Percentiles rank a stretch among this genome's conserved stretches.
phyloP scores from a whole-genome alignment of 2,329 filamentous ascomycete species.

The Penicillium decumbens region DNA sequence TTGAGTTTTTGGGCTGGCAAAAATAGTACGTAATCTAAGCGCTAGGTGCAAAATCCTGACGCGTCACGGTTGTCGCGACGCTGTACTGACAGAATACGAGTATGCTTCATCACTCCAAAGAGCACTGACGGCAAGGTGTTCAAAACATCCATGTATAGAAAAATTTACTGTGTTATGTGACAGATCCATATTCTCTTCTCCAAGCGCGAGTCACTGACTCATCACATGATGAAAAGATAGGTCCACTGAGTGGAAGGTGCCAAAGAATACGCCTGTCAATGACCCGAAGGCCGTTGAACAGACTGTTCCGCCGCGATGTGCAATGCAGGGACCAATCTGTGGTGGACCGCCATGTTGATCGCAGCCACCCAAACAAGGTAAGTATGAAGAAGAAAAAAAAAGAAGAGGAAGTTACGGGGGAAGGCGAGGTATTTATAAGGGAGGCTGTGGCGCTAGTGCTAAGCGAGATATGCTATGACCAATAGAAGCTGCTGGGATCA shows the following conservation, averaged over 20 bases:
- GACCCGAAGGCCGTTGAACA: constrained; percentile 46
- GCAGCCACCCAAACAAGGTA: constrained; percentile 49
- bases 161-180: too few relatives aligned
- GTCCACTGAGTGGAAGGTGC: constrained; percentile 29
- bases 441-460: constrained; percentile 20
- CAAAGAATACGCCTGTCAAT: constrained; percentile 42
- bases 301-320: constrained; percentile 52
- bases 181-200: constrained; percentile 26
- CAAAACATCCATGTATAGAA: too few relatives aligned
- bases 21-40: too few relatives aligned
- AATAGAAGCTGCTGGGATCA: constrained; percentile 3
- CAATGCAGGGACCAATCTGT: constrained; percentile 53
- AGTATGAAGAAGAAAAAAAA: constrained; percentile 49
- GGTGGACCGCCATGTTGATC: constrained; percentile 46
- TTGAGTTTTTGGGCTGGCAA: too few relatives aligned
- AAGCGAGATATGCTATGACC: constrained; percentile 26
- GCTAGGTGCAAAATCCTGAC: too few relatives aligned
- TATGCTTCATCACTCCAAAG: too few relatives aligned
- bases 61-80: too few relatives aligned
- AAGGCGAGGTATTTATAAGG: constrained; percentile 29
- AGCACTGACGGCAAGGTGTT: too few relatives aligned
- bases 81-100: too few relatives aligned
- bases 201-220: constrained; percentile 30
- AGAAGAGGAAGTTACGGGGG: constrained; percentile 27
- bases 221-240: constrained; percentile 34